Evolutionary conservation across 208 protist genomes (phyloP), one percentile per base, ranked within the genome.

Genomic region (Acanthamoeba castellanii): DNA sequence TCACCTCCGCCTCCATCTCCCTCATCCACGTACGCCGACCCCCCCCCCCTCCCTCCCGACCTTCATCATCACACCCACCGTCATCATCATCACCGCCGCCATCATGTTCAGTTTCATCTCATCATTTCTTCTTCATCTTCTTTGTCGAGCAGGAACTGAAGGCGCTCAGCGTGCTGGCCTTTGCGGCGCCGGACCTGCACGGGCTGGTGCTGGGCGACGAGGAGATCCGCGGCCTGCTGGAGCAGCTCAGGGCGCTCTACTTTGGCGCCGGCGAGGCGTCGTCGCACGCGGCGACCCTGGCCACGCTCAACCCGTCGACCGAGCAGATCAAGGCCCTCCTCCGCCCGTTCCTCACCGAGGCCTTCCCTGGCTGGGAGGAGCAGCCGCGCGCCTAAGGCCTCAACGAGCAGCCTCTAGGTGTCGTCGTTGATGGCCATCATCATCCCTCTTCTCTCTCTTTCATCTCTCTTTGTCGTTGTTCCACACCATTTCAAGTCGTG

Each of bases 161-260:
- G 22, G 72, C 72, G 37, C 72, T 82, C 9, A 82, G 72, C 72
- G 72, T 82, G 32, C 37, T 82, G 37, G 30, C 72, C 22, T 82
- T 82, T n/a, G 72, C 72, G 32, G 72, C 72, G 32, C 72, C 72
- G 72, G 72, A 82, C 72, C 72, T 82, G 72, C 72, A 34, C 72
- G 42, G 37, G 20, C 34, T 82, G 14, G 72, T 82, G 37, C 11
- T 82, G 72, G 42, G 72, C 42, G 72, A 82, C 18, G 72, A 82
- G 42, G 72, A 82, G 72, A 42, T 16, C 20, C 72, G 72, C 72
- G 34, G 37, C 16, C 42, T 82, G 18, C 34, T 82, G 2, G 42
- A 50, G 27, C 72, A 82, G 72, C n/a, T 82, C 72, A 18, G 22
- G 72, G 13, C 16, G 32, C 72, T 82, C 32, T 82, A 30, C 68